Evolutionary conservation across 192 early-diverging fungal genomes (phyloP).

Genomic region (Chytriomyces confervae): DNA sequence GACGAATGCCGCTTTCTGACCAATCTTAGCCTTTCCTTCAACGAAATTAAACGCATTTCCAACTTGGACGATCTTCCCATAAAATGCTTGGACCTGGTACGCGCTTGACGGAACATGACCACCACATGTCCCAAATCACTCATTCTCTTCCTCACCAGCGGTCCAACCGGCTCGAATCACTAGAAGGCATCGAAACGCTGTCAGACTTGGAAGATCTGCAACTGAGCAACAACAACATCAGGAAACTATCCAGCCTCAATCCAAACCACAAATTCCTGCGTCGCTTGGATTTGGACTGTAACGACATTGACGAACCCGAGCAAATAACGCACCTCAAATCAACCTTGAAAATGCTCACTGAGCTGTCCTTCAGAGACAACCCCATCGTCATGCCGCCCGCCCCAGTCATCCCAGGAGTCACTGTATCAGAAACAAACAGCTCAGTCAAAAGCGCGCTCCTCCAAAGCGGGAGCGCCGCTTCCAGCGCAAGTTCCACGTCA

Average conservation of each 20-base stretch:
- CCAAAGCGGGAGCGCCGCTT: not conserved
- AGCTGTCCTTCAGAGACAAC: constrained; percentile 45
- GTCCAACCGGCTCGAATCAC: constrained; percentile 44
- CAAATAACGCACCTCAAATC: constrained; percentile 36
- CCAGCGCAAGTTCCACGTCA: not conserved
- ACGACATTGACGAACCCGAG: constrained; percentile 38
- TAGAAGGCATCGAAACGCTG: constrained; percentile 53
- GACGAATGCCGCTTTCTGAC: constrained; percentile 51
- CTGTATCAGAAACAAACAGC: not conserved
- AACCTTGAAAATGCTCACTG: constrained; percentile 40
- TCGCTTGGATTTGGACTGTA: constrained; percentile 43
- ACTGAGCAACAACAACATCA: constrained; percentile 50
- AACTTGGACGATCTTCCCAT: constrained; percentile 53
- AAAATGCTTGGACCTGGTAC: constrained; percentile 57
- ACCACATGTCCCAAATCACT: not conserved
- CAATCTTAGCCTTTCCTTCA: constrained; percentile 50
- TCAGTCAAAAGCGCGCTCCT: not conserved
- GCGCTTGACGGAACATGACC: not conserved
- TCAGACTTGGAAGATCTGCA: constrained; percentile 48
- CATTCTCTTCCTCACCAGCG: constrained; percentile 9
- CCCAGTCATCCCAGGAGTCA: constrained; percentile 27
- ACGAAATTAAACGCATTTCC: constrained; percentile 48
- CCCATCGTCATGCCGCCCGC: constrained; percentile 39
- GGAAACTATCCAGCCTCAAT: constrained; percentile 31
- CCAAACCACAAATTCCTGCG: constrained; percentile 40